Conservation (phyloP, 1,284 basidiomycete species). For the Apiotrichum gracile region DNA sequence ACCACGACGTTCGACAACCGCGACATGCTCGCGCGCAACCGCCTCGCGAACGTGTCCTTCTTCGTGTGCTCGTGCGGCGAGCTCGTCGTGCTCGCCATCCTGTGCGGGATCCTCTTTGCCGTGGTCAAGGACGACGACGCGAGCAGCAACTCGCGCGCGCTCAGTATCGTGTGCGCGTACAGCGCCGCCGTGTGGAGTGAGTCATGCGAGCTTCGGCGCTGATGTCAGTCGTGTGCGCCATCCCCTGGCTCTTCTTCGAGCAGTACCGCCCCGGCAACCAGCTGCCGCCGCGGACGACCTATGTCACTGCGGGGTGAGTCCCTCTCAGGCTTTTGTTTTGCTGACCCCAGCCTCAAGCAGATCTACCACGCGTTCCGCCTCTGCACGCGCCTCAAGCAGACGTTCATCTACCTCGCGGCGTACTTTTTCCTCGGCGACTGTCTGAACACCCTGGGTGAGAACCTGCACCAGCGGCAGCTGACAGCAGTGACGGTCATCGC, state of each 20-base stretch:
- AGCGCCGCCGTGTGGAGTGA: conserved; percentile 67
- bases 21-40: conserved; percentile 20
- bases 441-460: conserved; percentile 57
- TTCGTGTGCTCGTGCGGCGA: conserved; percentile 57
- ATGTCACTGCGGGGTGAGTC: conserved; percentile 11
- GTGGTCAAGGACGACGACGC: conserved; percentile 60
- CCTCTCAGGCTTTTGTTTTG: conserved; percentile 47
- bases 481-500: conserved; percentile 63
- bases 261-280: conserved; percentile 23
- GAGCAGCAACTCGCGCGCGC: conserved; percentile 77
- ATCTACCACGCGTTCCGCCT: conserved; percentile 61
- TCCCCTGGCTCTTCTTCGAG: conserved; percentile 19
- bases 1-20: conserved; percentile 55
- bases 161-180: conserved; percentile 65
- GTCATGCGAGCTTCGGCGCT: conserved; percentile 43
- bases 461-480: no score
- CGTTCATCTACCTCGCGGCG: conserved; percentile 44
- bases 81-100: conserved; percentile 18
- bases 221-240: conserved; percentile 34
- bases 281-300: conserved; percentile 15
- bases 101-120: conserved; percentile 53
- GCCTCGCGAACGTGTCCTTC: conserved; percentile 53
- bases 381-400: conserved; percentile 63
- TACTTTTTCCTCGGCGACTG: conserved; percentile 56
- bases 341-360: conserved; percentile 48